Evolutionary conservation across 2,329 filamentous ascomycete genomes (phyloP).

Genomic region (Cladorrhinum sp.): DNA sequence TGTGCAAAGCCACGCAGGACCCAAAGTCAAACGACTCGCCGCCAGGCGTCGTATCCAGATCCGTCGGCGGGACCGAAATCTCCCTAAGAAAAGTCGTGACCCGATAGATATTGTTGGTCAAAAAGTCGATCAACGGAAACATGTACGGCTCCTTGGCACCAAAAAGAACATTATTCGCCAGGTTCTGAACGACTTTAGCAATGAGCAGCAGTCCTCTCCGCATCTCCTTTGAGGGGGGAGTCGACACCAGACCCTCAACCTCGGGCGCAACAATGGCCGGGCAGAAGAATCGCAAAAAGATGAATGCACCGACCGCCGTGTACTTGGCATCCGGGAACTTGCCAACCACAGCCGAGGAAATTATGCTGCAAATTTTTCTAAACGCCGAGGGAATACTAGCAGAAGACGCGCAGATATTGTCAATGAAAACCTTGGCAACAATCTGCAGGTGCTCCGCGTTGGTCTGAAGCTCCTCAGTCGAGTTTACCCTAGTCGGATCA

Average conservation of each 20-base stretch:
- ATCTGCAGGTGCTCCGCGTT: constrained; percentile 65
- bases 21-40: constrained; percentile 64
- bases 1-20: constrained; percentile 66
- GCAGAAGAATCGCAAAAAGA: constrained; percentile 70
- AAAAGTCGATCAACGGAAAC: constrained; percentile 67
- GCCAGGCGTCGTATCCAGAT: constrained; percentile 39
- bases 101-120: constrained; percentile 65
- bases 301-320: constrained; percentile 68
- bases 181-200: constrained; percentile 68
- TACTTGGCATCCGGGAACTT: constrained; percentile 69
- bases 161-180: constrained; percentile 70
- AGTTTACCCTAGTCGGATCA: constrained; percentile 59
- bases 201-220: constrained; percentile 65
- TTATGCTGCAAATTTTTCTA: constrained; percentile 66
- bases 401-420: constrained; percentile 65
- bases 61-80: constrained; percentile 55
- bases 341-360: constrained; percentile 60
- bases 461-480: constrained; percentile 61
- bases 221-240: constrained; percentile 65
- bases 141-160: constrained; percentile 71
- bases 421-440: constrained; percentile 68
- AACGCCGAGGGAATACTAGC: constrained; percentile 61
- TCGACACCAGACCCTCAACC: constrained; percentile 61
- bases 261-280: constrained; percentile 70
- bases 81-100: constrained; percentile 66